A percentile compares a stretch with the other conserved stretches of the same genome.
phyloP scores from a whole-genome alignment of 495 filamentous ascomycete genomes.

The Neurospora sp. region DNA sequence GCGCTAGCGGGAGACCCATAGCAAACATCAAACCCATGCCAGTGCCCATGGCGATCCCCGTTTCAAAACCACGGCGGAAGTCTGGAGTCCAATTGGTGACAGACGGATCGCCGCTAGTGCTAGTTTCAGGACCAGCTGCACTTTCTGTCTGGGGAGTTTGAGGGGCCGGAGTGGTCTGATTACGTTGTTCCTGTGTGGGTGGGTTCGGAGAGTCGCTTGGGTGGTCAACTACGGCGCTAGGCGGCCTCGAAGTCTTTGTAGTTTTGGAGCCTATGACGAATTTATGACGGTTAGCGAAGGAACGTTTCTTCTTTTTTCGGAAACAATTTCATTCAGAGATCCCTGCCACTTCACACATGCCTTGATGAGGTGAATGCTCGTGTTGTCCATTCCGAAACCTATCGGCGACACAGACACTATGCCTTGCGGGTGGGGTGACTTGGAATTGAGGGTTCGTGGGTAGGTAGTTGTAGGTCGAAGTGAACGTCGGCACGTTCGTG shows the following conservation, averaged over 20 bases:
- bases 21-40: background rate
- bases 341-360: background rate
- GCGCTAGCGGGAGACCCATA: background rate
- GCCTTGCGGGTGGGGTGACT: background rate
- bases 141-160: background rate
- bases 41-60: background rate
- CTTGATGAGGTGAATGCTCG: background rate
- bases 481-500: background rate
- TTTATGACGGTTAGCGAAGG: background rate
- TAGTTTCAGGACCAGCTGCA: background rate
- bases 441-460: background rate
- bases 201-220: background rate
- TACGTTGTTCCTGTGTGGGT: background rate
- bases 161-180: background rate
- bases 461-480: background rate
- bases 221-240: background rate
- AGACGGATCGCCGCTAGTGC: background rate
- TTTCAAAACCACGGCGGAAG: background rate
- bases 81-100: background rate
- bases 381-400: background rate
- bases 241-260: background rate
- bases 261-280: background rate
- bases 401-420: background rate
- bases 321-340: background rate
- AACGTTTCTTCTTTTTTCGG: background rate